phyloP scores from a whole-genome alignment of 345 rosid genomes.

The Draba incana region DNA sequence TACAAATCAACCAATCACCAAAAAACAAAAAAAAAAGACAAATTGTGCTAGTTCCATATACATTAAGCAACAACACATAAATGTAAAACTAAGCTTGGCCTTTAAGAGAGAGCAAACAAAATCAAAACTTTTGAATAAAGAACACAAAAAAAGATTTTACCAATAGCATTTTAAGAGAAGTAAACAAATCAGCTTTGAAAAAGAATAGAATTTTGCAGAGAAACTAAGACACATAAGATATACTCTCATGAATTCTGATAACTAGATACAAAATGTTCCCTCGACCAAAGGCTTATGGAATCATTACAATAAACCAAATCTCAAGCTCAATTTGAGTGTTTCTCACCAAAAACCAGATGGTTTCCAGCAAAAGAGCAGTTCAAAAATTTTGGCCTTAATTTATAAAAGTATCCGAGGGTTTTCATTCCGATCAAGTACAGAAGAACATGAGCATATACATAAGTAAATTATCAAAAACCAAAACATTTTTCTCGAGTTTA shows the following conservation, averaged over 20 bases:
- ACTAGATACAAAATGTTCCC: slow-evolving; percentile 39
- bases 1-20: background rate
- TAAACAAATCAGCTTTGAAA: background rate
- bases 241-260: background rate
- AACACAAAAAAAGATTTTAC: background rate
- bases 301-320: slow-evolving; percentile 30
- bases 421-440: slow-evolving; percentile 25
- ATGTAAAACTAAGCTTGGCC: background rate
- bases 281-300: slow-evolving; percentile 41
- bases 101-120: too few relatives aligned
- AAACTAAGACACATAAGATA: background rate
- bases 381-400: slow-evolving; percentile 40
- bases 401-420: slow-evolving; percentile 23
- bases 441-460: slow-evolving; percentile 8
- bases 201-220: background rate
- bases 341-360: slow-evolving; percentile 33
- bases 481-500: background rate
- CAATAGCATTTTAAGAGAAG: background rate
- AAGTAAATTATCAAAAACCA: background rate
- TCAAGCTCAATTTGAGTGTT: slow-evolving; percentile 35
- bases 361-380: slow-evolving; percentile 31
- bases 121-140: too few relatives aligned
- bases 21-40: background rate
- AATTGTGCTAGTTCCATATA: background rate
- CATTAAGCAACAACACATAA: background rate